phyloP scores from a whole-genome alignment of 352 stramenopile genomes.

The Phytophthora ramorum region DNA sequence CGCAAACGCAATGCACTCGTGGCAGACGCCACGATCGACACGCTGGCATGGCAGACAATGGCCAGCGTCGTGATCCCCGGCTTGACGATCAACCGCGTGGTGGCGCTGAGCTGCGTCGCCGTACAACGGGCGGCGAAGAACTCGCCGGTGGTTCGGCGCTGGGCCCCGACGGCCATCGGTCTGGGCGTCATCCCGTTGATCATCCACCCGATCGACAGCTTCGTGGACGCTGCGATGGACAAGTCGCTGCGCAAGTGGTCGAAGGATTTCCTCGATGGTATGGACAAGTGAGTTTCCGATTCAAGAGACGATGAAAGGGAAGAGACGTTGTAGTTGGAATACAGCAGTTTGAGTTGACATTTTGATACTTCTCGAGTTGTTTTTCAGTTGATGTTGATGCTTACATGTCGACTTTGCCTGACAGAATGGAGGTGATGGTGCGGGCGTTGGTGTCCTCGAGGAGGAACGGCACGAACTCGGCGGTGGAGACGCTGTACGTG shows the following conservation, averaged over 20 bases:
- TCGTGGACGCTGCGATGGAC: slow-evolving; percentile 70
- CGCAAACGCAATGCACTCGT: slow-evolving; percentile 45
- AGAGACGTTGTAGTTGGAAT: not conserved
- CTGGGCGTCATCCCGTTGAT: slow-evolving; percentile 88
- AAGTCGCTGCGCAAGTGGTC: slow-evolving; percentile 59
- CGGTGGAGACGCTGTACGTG: slow-evolving; percentile 19
- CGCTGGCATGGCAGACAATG: slow-evolving; percentile 86
- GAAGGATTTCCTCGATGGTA: slow-evolving; percentile 30
- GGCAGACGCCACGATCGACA: slow-evolving; percentile 61
- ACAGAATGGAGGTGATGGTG: slow-evolving; percentile 11
- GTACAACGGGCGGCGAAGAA: slow-evolving; percentile 48
- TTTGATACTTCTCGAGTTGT: not conserved
- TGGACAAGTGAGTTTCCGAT: slow-evolving; percentile 32
- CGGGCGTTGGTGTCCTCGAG: slow-evolving; percentile 28
- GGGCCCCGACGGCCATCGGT: slow-evolving; percentile 77
- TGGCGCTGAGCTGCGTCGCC: slow-evolving; percentile 47
- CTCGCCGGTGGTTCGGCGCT: slow-evolving; percentile 57
- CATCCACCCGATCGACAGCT: slow-evolving; percentile 85
- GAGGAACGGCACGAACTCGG: slow-evolving; percentile 28
- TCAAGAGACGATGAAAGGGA: not conserved
- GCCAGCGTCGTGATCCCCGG: slow-evolving; percentile 85
- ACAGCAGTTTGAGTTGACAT: not conserved
- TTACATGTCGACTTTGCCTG: slow-evolving; percentile 13
- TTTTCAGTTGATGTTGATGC: not conserved
- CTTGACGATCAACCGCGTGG: slow-evolving; percentile 88